Percentiles rank a stretch among this genome's conserved stretches.
Conservation (phyloP, 768 basidiomycete species). For the Calocybe indica region DNA sequence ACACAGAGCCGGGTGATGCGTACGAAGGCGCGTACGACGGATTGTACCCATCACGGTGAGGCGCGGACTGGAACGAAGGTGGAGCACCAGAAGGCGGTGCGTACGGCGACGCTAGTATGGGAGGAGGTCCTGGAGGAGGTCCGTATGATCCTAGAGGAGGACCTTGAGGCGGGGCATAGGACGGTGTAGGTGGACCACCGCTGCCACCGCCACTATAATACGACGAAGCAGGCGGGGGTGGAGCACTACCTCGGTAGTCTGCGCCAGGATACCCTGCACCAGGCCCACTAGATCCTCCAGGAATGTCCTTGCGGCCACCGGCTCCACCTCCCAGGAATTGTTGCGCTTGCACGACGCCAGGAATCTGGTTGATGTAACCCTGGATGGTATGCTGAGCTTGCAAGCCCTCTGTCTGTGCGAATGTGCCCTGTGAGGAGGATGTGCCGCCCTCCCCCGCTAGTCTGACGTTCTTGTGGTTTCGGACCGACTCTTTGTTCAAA, state of each 20-base stretch:
- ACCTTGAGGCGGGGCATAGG: conserved; percentile 3
- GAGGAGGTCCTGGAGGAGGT: conserved; percentile 11
- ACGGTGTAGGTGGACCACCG: background rate
- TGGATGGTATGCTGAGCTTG: conserved; percentile 41
- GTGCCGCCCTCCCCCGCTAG: conserved; percentile 45
- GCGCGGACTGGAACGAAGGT: conserved; percentile 17
- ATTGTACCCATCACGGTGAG: conserved; percentile 13
- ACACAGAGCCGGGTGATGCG: conserved; percentile 14
- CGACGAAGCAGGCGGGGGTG: conserved; percentile 16
- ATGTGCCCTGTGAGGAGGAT: conserved; percentile 39
- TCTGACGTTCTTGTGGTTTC: conserved; percentile 69
- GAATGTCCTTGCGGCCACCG: conserved; percentile 11
- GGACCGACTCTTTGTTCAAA: conserved; percentile 59
- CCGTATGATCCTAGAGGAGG: conserved; percentile 4
- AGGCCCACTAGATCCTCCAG: conserved; percentile 9
- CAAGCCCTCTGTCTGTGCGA: conserved; percentile 40
- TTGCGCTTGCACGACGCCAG: conserved; percentile 40
- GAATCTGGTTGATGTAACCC: conserved; percentile 42
- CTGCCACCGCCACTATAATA: conserved; percentile 17
- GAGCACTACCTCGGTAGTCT: background rate
- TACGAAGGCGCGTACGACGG: conserved; percentile 28
- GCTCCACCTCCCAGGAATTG: conserved; percentile 27
- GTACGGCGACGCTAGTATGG: conserved; percentile 12
- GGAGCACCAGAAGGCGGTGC: conserved; percentile 18
- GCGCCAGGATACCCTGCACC: background rate